Base-by-base conservation (phyloP, 2,329 filamentous ascomycete genomes). In the Penicillium sp. region DNA sequence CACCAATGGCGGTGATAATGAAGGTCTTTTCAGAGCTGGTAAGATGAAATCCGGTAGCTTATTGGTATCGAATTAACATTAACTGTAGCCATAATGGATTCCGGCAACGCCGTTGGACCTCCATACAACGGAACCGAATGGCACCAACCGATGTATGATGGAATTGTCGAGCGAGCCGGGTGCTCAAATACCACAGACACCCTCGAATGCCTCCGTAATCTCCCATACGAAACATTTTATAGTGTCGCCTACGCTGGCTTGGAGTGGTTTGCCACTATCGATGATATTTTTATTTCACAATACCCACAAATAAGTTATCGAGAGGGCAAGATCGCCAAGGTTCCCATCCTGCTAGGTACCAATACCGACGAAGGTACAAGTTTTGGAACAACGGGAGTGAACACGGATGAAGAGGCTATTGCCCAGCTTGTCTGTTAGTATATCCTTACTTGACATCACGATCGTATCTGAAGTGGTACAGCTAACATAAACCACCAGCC, bases 281-380 rank as follows among this genome's bases (percentile, higher is more conserved):
- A 88, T 60, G 81, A 81, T 11, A 81, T 83, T 58, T 82, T 87
- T 62, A 78, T 87, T 44, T 73, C 77, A 7, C 78, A 80, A 19
- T 82, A 79, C 54, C 81, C 80, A 1, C 82, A 81, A 4, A 72
- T 80, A 10, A 84, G 87, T 63, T 76, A 89, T 13, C 74, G 72
- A 1, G 66, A 79, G 7, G 86, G 86, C 33, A 80, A 81, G 21
- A 86, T 89, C 56, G 82, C 87, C 47, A 78, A 83, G 35, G 84
- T 90, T 0, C 85, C 87, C 1, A 79, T 89, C 39, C 77, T 90
- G 5, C 75, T 82, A 43, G 87, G 88, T 6, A 81, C 82, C 31
- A 89, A 88, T 68, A 82, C 81, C 1, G 87, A 90, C 62, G 87
- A 90, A 68, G 87, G 85, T 2, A 82, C 81, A 1, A 76, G 77